Evolutionary conservation across 768 basidiomycete genomes (phyloP), one percentile per base, ranked within the genome.

Genomic region (Trametes punicea): DNA sequence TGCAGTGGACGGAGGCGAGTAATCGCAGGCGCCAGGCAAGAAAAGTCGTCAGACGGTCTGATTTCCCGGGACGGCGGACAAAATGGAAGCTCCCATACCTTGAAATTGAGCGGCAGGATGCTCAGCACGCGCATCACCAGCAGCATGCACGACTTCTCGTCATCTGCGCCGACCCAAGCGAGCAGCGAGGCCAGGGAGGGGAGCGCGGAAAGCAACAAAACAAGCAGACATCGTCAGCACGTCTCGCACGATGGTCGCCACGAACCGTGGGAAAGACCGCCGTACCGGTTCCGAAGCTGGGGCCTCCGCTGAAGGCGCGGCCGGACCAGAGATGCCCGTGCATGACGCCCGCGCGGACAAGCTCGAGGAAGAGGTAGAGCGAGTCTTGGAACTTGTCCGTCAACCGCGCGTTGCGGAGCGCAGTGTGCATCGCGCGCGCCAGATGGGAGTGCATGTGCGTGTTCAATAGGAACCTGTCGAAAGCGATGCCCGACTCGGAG

Each of bases 331-430:
- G 73, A 67, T 94, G 88, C 0, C 93, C 93, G 66, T 98, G 95
- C 82, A 98, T 88, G 21, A 97, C 95, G 2, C 94, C 93, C n/a
- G 94, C 93, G 64, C 95, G 81, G 61, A 96, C 87, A 21, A 99
- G 82, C 73, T 99, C 97, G 69, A 98, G 78, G 72, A 97, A 93
- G 67, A 98, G 73, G 70, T 93, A 98, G 1, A 98, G 75, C 2
- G 97, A 83, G 71, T 98, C 97, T 70, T 99, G 97, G 79, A 98
- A 98, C 74, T 97, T 97, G 78, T 99, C 97, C 70, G 95, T 97
- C 64, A 98, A 73, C 34, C 90, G 83, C 6, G 90, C 84, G 30
- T 76, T 78, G 62, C 83, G 81, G 67, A 95, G 77, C 15, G 92
- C 92, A 25, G 79, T 81, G 71, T 90, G 83, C 83, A 98, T 92